Evolutionary conservation across 306 rosid species (phyloP).

Genomic region (Arachis stenosperma): DNA sequence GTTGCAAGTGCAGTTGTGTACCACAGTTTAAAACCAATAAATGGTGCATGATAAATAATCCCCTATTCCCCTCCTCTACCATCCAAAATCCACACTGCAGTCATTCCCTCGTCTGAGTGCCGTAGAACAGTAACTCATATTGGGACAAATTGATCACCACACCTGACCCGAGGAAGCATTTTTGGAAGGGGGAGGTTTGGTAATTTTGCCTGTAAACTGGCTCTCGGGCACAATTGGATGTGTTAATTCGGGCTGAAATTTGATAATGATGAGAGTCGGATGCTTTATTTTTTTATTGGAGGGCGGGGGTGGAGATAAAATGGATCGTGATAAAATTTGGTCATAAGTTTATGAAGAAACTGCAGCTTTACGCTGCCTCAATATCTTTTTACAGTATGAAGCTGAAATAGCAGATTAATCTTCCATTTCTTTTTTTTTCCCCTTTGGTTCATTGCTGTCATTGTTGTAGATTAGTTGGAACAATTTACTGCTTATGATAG

Average conservation of each 20-base stretch:
- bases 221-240: neutral
- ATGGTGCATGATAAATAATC: neutral
- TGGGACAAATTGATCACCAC: neutral
- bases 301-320: too few species aligned
- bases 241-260: neutral
- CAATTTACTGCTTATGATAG: slow-evolving; percentile 3
- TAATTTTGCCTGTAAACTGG: too few species aligned
- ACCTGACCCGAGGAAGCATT: neutral
- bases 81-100: neutral
- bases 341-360: too few species aligned
- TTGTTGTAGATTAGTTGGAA: neutral
- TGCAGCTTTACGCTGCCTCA: neutral
- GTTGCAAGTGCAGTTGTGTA: neutral
- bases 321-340: too few species aligned
- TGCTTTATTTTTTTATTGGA: neutral
- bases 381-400: neutral
- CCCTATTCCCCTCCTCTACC: neutral
- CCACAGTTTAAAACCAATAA: neutral
- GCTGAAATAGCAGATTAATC: neutral
- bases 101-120: neutral
- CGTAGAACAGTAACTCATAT: neutral
- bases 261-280: neutral
- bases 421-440: neutral
- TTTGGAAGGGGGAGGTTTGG: neutral
- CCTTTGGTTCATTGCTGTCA: neutral